Conservation (phyloP, 768 basidiomycete species). For the Chlorophyllum brunneum region DNA sequence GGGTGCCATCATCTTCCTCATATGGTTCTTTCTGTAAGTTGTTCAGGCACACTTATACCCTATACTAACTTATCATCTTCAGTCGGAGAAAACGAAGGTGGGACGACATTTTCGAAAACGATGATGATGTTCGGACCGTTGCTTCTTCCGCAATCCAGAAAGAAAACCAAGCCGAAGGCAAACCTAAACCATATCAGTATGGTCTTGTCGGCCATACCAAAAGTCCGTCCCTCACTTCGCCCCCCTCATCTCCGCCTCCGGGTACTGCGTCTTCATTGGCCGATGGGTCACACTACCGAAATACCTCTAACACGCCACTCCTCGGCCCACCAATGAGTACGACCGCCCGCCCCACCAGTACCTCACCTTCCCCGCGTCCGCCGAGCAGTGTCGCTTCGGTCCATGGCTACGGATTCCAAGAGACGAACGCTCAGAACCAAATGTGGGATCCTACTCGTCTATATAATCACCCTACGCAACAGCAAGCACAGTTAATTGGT, state of each 20-base stretch:
- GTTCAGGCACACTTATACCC: background rate
- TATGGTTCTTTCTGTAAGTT: conserved; percentile 51
- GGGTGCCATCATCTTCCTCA: conserved; percentile 22
- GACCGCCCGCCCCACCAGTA: conserved; percentile 23
- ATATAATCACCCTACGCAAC: conserved; percentile 6
- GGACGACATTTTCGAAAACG: conserved; percentile 51
- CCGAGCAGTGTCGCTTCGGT: conserved; percentile 20
- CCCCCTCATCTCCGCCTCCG: conserved; percentile 35
- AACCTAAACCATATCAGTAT: conserved; percentile 60
- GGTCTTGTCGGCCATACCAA: conserved; percentile 51
- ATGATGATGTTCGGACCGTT: conserved; percentile 26
- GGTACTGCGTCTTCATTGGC: background rate
- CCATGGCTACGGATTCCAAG: conserved; percentile 14
- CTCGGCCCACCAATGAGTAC: background rate
- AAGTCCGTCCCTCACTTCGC: conserved; percentile 25
- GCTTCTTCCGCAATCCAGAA: conserved; percentile 17
- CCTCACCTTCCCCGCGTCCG: conserved; percentile 36
- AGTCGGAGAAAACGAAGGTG: conserved; percentile 45
- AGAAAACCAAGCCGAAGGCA: conserved; percentile 21
- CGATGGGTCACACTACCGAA: conserved; percentile 2
- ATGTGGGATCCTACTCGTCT: conserved; percentile 2
- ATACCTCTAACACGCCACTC: conserved; percentile 6
- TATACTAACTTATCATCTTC: background rate
- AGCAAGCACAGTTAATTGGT: conserved; percentile 16
- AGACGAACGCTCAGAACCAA: conserved; percentile 17